These are phyloP conservation scores for Sporothrix euskadiensis DNA, from an alignment of 2,329 filamentous ascomycete species.

Conservation along the genomic window DNA sequence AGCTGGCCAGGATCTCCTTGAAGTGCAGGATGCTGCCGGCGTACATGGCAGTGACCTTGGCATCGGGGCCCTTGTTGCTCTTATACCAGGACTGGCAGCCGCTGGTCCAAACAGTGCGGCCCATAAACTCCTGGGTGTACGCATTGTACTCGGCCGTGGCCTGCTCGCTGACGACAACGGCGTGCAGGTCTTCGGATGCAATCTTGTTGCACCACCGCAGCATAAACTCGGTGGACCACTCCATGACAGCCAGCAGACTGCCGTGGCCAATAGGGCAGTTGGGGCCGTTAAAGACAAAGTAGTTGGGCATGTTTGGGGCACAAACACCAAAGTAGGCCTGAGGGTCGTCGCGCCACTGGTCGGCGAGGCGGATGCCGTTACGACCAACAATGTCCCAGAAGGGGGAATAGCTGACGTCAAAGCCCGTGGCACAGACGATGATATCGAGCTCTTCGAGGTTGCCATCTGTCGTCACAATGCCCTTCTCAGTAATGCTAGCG, in stretches of 20 bases:
- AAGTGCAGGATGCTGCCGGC: conserved; percentile 33
- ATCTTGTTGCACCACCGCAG: conserved; percentile 31
- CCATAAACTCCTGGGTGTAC: conserved; percentile 38
- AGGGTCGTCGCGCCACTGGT: conserved; percentile 30
- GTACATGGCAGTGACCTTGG: conserved; percentile 35
- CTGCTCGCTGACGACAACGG: background rate
- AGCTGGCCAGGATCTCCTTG: conserved; percentile 35
- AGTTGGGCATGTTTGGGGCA: conserved; percentile 25
- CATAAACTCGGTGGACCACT: conserved; percentile 23
- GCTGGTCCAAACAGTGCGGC: conserved; percentile 38
- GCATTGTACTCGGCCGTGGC: conserved; percentile 28
- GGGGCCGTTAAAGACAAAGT: conserved; percentile 27
- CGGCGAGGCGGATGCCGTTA: conserved; percentile 8
- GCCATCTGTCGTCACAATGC: conserved; percentile 38
- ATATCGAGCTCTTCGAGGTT: conserved; percentile 35
- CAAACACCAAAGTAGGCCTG: conserved; percentile 14
- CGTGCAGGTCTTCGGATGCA: conserved; percentile 37
- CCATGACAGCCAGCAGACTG: conserved; percentile 23
- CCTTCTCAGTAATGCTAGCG: conserved; percentile 39
- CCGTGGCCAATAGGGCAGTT: conserved; percentile 25
- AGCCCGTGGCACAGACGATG: conserved; percentile 44
- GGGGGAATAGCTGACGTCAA: conserved; percentile 37
- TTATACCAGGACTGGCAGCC: conserved; percentile 38
- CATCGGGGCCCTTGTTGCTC: conserved; percentile 32
- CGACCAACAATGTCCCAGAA: conserved; percentile 36